phyloP scores from a whole-genome alignment of 164 flowering plant species.

The Stephania yunnanensis region DNA sequence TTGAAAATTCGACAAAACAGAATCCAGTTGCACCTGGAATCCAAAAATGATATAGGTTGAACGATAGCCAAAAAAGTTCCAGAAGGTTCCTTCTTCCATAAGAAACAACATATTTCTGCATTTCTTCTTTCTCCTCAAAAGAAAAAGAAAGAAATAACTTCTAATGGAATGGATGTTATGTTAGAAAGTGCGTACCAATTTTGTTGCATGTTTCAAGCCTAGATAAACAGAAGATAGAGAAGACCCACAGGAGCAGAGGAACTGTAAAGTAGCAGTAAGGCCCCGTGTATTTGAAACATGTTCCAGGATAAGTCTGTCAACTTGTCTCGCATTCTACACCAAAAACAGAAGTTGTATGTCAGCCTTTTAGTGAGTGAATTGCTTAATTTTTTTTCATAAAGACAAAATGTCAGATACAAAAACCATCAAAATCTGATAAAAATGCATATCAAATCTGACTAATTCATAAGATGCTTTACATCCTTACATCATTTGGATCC shows the following conservation, averaged over 20 bases:
- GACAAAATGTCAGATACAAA: not conserved
- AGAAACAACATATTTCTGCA: not conserved
- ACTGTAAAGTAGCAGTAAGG: slow-evolving; percentile 69
- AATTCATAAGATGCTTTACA: not conserved
- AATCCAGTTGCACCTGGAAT: slow-evolving; percentile 67
- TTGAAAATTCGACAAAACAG: slow-evolving; percentile 49
- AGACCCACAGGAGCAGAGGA: slow-evolving; percentile 59
- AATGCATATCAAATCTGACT: not conserved
- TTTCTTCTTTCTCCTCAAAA: no score
- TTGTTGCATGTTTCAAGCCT: slow-evolving; percentile 68
- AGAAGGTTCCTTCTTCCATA: not conserved
- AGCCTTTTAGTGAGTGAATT: not conserved
- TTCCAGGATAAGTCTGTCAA: slow-evolving; percentile 67
- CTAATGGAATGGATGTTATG: no score
- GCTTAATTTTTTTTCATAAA: not conserved
- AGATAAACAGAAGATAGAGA: slow-evolving; percentile 49
- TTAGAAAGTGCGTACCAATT: slow-evolving; percentile 37
- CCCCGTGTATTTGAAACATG: slow-evolving; percentile 66
- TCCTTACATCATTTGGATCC: slow-evolving; percentile 80
- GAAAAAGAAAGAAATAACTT: no score
- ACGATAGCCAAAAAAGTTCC: not conserved
- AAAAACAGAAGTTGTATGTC: slow-evolving; percentile 11
- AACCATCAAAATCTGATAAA: not conserved
- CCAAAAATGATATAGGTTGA: not conserved
- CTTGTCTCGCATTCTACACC: slow-evolving; percentile 72